Conservation (phyloP, 2,329 filamentous ascomycete genomes). For the Tolypocladium guangdongense region DNA sequence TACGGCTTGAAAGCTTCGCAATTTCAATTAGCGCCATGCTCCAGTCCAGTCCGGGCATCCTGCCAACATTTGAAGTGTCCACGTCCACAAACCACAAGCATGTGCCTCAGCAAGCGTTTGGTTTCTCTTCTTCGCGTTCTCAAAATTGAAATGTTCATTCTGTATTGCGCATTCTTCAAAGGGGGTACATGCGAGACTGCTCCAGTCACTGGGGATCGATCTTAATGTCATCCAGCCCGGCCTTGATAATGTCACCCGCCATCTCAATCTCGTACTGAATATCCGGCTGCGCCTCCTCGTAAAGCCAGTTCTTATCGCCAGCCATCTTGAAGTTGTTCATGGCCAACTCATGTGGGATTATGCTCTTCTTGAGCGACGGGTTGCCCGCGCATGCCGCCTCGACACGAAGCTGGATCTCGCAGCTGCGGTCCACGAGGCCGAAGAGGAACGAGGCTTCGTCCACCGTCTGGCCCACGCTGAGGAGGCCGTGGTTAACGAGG, state of each 20-base stretch:
- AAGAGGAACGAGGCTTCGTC: constrained; percentile 66
- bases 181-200: background rate
- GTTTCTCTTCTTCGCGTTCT: background rate
- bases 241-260: constrained; percentile 18
- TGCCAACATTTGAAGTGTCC: too few relatives aligned
- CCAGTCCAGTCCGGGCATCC: too few relatives aligned
- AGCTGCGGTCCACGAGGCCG: constrained; percentile 56
- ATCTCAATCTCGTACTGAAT: constrained; percentile 34
- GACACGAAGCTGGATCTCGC: constrained; percentile 54
- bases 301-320: constrained; percentile 32
- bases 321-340: constrained; percentile 31
- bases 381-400: constrained; percentile 49
- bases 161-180: background rate
- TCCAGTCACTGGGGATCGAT: constrained; percentile 2
- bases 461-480: constrained; percentile 60
- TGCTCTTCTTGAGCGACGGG: constrained; percentile 26
- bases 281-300: constrained; percentile 35
- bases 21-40: too few relatives aligned
- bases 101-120: background rate
- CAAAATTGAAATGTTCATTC: background rate
- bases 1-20: too few relatives aligned
- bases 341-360: constrained; percentile 29
- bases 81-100: background rate
- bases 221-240: constrained; percentile 13
- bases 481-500: constrained; percentile 59